phyloP scores from a whole-genome alignment of 345 rosid species.

The Citrus unshiu region DNA sequence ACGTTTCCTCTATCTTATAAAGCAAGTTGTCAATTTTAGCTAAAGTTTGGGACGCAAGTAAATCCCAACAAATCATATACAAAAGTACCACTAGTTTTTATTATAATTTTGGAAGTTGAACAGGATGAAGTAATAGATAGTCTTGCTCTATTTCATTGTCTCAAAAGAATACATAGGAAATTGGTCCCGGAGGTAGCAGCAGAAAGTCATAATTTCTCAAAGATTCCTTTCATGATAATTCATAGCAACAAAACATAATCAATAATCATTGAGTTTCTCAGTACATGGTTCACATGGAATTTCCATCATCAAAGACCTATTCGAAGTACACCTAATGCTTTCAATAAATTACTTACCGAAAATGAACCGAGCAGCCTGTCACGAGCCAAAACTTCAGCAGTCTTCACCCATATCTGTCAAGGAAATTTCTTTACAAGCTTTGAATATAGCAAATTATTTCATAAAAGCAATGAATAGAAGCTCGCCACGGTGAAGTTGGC shows the following conservation, averaged over 20 bases:
- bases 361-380: conserved; percentile 92
- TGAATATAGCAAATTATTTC: background rate
- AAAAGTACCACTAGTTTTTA: background rate
- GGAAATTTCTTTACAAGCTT: background rate
- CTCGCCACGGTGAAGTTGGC: background rate
- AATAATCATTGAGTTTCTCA: background rate
- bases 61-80: background rate
- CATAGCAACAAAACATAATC: background rate
- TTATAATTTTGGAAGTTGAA: background rate
- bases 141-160: background rate
- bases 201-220: background rate
- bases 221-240: background rate
- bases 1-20: background rate
- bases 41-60: background rate
- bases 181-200: background rate
- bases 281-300: background rate
- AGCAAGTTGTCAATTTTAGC: background rate
- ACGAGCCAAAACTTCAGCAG: conserved; percentile 82
- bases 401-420: conserved; percentile 90
- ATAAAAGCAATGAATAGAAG: background rate
- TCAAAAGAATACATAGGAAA: background rate
- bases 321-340: background rate
- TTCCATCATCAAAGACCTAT: background rate
- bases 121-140: background rate
- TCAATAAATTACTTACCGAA: conserved; percentile 39